phyloP scores from a whole-genome alignment of 2,329 filamentous ascomycete genomes.

The Pseudocercospora eumusae region DNA sequence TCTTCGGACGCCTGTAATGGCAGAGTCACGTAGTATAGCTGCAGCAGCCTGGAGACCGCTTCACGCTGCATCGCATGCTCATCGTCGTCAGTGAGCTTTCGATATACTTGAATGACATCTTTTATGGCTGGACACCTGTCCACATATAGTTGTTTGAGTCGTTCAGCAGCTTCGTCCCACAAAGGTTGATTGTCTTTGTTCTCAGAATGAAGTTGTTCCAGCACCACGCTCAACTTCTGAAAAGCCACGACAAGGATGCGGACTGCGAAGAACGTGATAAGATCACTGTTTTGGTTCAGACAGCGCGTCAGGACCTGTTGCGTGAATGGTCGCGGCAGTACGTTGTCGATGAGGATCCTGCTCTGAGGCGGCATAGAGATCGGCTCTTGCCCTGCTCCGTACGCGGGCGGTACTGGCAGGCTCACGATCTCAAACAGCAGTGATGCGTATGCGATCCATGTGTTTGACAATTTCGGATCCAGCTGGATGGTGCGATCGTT shows the following conservation, averaged over 20 bases:
- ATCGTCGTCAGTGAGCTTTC: conserved; percentile 66
- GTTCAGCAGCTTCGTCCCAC: conserved; percentile 70
- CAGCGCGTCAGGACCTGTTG: conserved; percentile 79
- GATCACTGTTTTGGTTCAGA: conserved; percentile 71
- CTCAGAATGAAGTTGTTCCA: conserved; percentile 58
- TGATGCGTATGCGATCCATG: conserved; percentile 91
- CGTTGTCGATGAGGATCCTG: conserved; percentile 77
- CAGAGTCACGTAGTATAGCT: conserved; percentile 80
- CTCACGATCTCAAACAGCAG: conserved; percentile 82
- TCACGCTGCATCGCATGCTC: conserved; percentile 68
- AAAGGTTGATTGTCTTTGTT: conserved; percentile 45
- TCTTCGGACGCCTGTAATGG: conserved; percentile 78
- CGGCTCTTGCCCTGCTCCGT: conserved; percentile 62
- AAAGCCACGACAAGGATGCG: conserved; percentile 77
- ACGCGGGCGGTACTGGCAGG: conserved; percentile 69
- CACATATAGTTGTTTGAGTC: conserved; percentile 72
- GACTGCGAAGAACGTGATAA: conserved; percentile 82
- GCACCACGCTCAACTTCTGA: conserved; percentile 68
- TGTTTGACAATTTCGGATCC: conserved; percentile 87
- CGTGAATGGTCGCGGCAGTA: conserved; percentile 78
- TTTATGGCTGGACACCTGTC: conserved; percentile 79
- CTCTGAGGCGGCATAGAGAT: conserved; percentile 73
- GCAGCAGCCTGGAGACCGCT: conserved; percentile 73
- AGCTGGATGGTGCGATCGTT: conserved; percentile 77
- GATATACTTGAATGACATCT: conserved; percentile 73